phyloP scores from a whole-genome alignment of 352 stramenopile species.

The Pythium pyrilobum region DNA sequence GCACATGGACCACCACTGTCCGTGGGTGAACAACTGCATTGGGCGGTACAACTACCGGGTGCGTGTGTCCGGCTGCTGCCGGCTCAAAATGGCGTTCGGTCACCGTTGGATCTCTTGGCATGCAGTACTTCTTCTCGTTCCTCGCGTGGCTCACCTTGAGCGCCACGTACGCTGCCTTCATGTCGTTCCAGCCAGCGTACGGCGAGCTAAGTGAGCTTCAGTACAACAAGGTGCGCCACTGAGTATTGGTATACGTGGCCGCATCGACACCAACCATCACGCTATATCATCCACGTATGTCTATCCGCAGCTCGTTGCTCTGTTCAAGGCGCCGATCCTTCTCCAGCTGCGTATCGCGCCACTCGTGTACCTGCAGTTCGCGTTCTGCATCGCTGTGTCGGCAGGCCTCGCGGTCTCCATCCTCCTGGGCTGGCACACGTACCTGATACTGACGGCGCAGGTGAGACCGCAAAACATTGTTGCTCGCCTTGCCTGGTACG shows the following conservation, averaged over 20 bases:
- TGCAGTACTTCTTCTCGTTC: slow-evolving; percentile 75
- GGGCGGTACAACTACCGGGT: slow-evolving; percentile 93
- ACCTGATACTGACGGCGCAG: slow-evolving; percentile 73
- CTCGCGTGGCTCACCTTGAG: slow-evolving; percentile 58
- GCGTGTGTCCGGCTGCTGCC: slow-evolving; percentile 12
- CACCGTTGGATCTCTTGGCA: too few relatives aligned
- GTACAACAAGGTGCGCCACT: slow-evolving; percentile 57
- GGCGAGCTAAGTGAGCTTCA: slow-evolving; percentile 40
- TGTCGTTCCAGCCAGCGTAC: slow-evolving; percentile 56
- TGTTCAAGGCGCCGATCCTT: slow-evolving; percentile 20
- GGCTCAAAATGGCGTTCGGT: too few relatives aligned
- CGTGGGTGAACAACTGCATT: slow-evolving; percentile 98
- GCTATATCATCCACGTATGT: slow-evolving; percentile 4
- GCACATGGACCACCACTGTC: slow-evolving; percentile 98
- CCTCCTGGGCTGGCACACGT: slow-evolving; percentile 61
- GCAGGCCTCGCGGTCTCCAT: slow-evolving; percentile 59
- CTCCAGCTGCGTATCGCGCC: slow-evolving; percentile 15
- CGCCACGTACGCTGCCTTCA: slow-evolving; percentile 50
- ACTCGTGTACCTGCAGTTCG: slow-evolving; percentile 48
- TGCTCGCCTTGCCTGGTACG: not conserved
- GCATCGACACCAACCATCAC: too few relatives aligned
- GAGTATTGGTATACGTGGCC: too few relatives aligned
- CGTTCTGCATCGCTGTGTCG: slow-evolving; percentile 60
- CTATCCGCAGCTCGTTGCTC: slow-evolving; percentile 19
- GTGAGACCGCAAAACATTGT: slow-evolving; percentile 15